Percentiles rank a stretch among this genome's conserved stretches.
These are phyloP conservation scores for Nephromyces sp. DNA, from an alignment of 169 alveolate species.

Conservation along the genomic window DNA sequence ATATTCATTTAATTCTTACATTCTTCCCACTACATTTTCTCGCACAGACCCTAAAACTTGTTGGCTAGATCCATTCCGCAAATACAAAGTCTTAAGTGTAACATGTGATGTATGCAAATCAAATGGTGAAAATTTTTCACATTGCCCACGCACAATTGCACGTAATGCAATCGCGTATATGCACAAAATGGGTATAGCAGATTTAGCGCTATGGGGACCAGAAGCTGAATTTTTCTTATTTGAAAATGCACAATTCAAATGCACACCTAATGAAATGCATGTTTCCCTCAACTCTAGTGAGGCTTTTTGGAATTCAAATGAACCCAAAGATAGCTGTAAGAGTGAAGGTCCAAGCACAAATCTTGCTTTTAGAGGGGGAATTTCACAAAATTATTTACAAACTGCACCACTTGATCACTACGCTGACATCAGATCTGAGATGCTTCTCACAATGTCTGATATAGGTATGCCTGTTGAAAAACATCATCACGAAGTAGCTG, in stretches of 20 bases:
- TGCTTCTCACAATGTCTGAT: conserved; percentile 21
- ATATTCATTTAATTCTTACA: neutral
- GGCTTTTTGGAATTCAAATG: neutral
- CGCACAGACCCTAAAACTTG: conserved; percentile 30
- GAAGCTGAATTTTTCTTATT: conserved; percentile 62
- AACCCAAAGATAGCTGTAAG: neutral
- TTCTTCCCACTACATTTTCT: neutral
- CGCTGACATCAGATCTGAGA: neutral
- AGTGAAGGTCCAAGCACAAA: neutral
- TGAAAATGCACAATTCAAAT: conserved; percentile 44
- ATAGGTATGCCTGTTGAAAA: conserved; percentile 54
- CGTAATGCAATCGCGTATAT: neutral
- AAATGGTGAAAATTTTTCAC: conserved; percentile 26
- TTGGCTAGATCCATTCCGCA: conserved; percentile 38
- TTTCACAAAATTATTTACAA: neutral
- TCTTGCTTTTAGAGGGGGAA: neutral
- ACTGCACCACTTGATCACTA: neutral
- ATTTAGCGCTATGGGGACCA: conserved; percentile 41
- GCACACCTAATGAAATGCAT: neutral
- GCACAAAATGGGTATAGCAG: neutral
- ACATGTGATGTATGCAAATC: conserved; percentile 31
- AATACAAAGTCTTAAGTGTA: conserved; percentile 34
- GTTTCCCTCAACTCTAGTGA: neutral
- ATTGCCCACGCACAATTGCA: conserved; percentile 43
- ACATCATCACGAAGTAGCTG: conserved; percentile 65